Evolutionary conservation across 768 basidiomycete species (phyloP), one percentile per base, ranked within the genome.

Genomic region (Neoboletus brunneissimus): DNA sequence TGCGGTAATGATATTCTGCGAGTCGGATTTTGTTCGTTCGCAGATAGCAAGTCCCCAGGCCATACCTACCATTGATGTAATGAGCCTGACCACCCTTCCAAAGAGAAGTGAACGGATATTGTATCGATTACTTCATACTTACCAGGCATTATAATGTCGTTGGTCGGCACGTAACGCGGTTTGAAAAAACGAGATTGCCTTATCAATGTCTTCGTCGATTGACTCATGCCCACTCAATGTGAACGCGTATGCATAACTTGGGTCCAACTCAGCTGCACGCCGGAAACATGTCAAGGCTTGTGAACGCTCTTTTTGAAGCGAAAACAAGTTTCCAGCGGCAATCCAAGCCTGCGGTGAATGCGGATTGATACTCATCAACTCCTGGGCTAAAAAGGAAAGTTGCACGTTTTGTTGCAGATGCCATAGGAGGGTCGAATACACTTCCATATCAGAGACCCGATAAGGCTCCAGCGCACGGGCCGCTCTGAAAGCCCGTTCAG

Each of bases 121-220:
- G 27, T 47, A 38, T 59, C 25, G 38, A 53, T 22, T 32, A 38
- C 3, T 50, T 54, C 29, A 38, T 52, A 80, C 91, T 72, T 72
- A 97, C 97, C 97, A 98, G 52, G 97, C 97, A 75, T 97, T 96
- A 75, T 98, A 99, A 75, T 97, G 94, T 74, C 92, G 86, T 66
- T 84, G 76, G 77, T 98, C 94, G 56, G 89, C 87, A 74, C 91
- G 85, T 72, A 99, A 80, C 38, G 96, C 96, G 54, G 84, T 86
- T 72, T 97, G 86, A 71, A 95, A 99, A 77, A 91, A 95, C 58
- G 81, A 84, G 62, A 95, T 86, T 37, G 95, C 94, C 73, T 88
- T 87, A 65, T 96, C 91, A 61, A 93, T 78, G 77, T 98, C 94
- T 66, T 98, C 96, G 74, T 98, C 91, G 64, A 98, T 85, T 31